A percentile compares a stretch with the other conserved stretches of the same genome.
phyloP scores from a whole-genome alignment of 768 basidiomycete species.

The Leccinum subgranulosum region DNA sequence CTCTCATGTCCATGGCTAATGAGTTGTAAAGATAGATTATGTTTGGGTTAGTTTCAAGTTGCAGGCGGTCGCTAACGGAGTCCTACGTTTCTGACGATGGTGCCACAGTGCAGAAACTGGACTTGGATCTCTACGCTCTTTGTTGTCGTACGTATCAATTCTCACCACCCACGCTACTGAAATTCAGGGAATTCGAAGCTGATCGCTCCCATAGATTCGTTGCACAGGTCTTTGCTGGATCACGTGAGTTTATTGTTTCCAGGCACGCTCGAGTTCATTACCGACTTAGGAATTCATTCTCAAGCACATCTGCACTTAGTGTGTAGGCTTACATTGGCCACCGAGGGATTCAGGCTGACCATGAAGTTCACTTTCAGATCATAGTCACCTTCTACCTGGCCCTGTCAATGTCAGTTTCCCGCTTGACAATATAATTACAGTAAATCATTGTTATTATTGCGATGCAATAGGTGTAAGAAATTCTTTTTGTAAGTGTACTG shows the following conservation, averaged over 20 bases:
- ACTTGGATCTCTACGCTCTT: constrained; percentile 16
- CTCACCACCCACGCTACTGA: no score
- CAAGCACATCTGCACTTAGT: constrained; percentile 4
- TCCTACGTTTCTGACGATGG: background rate
- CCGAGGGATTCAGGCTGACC: background rate
- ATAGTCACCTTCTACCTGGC: constrained; percentile 6
- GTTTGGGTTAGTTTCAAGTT: constrained; percentile 8
- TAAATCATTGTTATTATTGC: background rate
- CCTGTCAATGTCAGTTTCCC: constrained; percentile 3
- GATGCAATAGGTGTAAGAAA: constrained; percentile 3
- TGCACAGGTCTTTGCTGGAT: constrained; percentile 11
- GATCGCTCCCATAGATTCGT: constrained; percentile 6
- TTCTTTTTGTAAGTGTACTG: background rate
- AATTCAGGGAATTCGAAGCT: background rate
- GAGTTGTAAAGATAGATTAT: constrained; percentile 5
- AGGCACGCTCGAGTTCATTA: background rate
- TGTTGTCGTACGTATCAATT: constrained; percentile 7
- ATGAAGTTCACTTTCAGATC: background rate
- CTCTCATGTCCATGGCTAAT: background rate
- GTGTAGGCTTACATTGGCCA: background rate
- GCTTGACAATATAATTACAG: background rate
- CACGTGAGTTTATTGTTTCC: background rate
- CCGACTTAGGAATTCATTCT: background rate
- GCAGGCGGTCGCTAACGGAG: no score
- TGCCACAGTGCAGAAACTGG: constrained; percentile 7